These are phyloP conservation scores for Penicillium cataractarum DNA, from an alignment of 495 filamentous ascomycete genomes.

Conservation along the genomic window DNA sequence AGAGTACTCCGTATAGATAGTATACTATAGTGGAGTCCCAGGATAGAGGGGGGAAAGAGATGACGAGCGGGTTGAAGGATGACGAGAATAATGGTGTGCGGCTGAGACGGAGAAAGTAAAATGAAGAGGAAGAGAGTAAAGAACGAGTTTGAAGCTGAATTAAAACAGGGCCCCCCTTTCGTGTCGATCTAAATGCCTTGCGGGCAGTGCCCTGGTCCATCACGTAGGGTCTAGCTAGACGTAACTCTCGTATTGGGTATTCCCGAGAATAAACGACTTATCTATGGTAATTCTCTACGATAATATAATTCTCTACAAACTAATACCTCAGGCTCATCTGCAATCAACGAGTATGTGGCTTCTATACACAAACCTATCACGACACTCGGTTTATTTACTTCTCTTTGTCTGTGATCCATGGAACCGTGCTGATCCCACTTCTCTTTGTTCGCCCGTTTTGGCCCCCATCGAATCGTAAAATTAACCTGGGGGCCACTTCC, in stretches of 20 bases:
- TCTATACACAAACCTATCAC: too few relatives aligned
- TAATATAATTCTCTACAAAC: too few relatives aligned
- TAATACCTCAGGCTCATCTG: too few relatives aligned
- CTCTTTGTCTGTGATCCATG: not conserved
- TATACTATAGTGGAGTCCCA: not conserved
- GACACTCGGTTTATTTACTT: slow-evolving; percentile 4
- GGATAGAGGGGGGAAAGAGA: not conserved
- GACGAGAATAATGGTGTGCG: not conserved
- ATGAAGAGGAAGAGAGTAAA: not conserved
- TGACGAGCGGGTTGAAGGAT: not conserved
- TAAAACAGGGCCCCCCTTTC: not conserved
- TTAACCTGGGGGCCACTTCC: not conserved
- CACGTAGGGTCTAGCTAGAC: too few relatives aligned
- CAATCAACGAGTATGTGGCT: too few relatives aligned
- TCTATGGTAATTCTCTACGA: too few relatives aligned
- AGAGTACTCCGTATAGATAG: too few relatives aligned
- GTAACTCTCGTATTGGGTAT: too few relatives aligned
- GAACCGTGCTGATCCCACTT: not conserved
- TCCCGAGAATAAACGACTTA: too few relatives aligned
- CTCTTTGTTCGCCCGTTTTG: not conserved
- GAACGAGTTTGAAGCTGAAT: not conserved
- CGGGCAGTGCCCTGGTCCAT: not conserved
- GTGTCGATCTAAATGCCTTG: not conserved
- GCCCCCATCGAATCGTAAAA: slow-evolving; percentile 6
- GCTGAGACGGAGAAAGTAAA: not conserved